Evolutionary conservation across 345 rosid species (phyloP).

Genomic region (Lagerstroemia speciosa): DNA sequence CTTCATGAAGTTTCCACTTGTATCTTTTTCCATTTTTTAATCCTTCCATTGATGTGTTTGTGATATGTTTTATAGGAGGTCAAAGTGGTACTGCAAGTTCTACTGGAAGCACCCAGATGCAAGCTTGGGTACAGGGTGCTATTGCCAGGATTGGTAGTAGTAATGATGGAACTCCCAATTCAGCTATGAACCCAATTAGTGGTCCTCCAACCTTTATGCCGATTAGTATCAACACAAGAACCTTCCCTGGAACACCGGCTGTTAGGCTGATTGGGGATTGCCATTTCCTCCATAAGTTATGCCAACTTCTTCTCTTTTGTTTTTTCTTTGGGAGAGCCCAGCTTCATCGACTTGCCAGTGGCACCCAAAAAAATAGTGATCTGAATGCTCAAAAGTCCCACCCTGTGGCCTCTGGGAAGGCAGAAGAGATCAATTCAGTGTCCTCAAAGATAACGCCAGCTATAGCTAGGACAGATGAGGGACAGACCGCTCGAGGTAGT

Average conservation of each 20-base stretch:
- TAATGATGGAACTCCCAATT: conserved; percentile 54
- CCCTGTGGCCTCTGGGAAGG: conserved; percentile 55
- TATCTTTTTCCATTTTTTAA: background rate
- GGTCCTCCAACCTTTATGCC: conserved; percentile 91
- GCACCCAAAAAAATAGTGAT: conserved; percentile 58
- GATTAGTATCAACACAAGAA: conserved; percentile 95
- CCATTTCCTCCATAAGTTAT: conserved; percentile 96
- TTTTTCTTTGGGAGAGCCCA: conserved; percentile 72
- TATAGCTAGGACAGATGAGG: conserved; percentile 58
- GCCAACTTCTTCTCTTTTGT: conserved; percentile 93
- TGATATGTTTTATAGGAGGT: conserved; percentile 32
- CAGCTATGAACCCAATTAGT: conserved; percentile 61
- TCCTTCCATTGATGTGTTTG: background rate
- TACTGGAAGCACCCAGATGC: conserved; percentile 90
- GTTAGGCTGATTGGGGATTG: conserved; percentile 98
- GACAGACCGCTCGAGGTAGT: conserved; percentile 55
- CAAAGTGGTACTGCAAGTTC: conserved; percentile 74
- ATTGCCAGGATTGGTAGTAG: conserved; percentile 93
- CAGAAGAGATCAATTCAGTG: conserved; percentile 64
- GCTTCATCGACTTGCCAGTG: conserved; percentile 39
- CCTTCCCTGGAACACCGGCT: conserved; percentile 99
- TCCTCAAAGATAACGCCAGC: conserved; percentile 50
- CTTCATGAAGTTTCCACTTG: background rate
- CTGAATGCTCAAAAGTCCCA: conserved; percentile 66
- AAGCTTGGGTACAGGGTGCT: conserved; percentile 99